Evolutionary conservation across 164 flowering plant species (phyloP).

Genomic region (Macadamia integrifolia): DNA sequence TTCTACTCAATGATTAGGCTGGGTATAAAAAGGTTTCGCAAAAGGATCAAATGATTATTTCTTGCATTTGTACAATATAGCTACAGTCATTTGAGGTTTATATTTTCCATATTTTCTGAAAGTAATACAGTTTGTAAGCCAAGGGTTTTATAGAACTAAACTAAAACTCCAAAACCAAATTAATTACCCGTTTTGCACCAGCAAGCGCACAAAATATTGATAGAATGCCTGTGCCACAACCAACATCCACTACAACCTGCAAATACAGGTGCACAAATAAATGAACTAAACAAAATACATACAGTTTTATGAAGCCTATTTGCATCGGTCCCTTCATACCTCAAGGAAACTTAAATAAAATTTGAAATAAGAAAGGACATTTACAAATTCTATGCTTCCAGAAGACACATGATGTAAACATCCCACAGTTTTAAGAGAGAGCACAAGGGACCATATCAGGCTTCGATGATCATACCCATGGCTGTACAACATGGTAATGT

Average conservation of each 20-base stretch:
- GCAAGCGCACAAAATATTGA: conserved; percentile 98
- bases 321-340: neutral
- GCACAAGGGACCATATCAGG: neutral
- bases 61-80: too few relatives aligned
- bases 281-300: neutral
- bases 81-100: too few relatives aligned
- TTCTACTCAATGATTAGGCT: too few relatives aligned
- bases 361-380: too few relatives aligned
- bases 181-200: conserved; percentile 83
- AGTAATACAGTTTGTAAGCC: neutral
- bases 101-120: neutral
- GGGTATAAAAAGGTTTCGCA: too few relatives aligned
- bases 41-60: too few relatives aligned
- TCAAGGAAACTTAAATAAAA: neutral
- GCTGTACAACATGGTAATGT: neutral
- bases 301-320: neutral
- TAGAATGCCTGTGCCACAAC: conserved; percentile 97
- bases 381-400: too few relatives aligned
- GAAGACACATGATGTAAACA: too few relatives aligned
- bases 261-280: conserved; percentile 7
- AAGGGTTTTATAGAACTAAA: neutral
- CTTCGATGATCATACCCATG: neutral
- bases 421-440: too few relatives aligned
- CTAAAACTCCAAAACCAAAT: neutral
- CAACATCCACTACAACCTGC: conserved; percentile 98